phyloP scores from a whole-genome alignment of 805 yeast species.

The Candida pseudofarinosa region DNA sequence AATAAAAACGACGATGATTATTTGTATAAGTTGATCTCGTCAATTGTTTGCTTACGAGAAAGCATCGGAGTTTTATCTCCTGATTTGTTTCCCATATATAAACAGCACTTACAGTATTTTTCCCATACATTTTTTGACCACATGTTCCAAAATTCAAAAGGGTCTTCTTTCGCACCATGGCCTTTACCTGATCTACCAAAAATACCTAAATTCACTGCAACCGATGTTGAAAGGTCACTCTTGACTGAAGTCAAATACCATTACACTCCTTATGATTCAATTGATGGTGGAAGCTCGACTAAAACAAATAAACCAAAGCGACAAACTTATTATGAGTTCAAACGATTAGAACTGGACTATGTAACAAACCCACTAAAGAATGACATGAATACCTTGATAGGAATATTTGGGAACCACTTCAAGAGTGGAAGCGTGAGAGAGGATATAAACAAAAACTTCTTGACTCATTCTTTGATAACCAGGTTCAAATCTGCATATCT shows the following conservation, averaged over 20 bases:
- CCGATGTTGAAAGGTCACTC: conserved; percentile 76
- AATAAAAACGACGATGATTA: conserved; percentile 28
- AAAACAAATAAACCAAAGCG: conserved; percentile 13
- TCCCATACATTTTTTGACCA: conserved; percentile 54
- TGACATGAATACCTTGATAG: conserved; percentile 45
- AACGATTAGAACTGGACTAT: conserved; percentile 63
- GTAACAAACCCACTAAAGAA: conserved; percentile 62
- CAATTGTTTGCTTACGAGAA: conserved; percentile 77
- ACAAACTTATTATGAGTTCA: conserved; percentile 50
- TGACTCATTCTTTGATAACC: conserved; percentile 63
- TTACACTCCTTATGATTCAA: conserved; percentile 47
- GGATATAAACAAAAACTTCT: conserved; percentile 24
- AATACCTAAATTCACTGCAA: conserved; percentile 58
- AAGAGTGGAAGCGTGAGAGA: conserved; percentile 25
- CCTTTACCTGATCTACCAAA: conserved; percentile 71
- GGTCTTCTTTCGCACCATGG: conserved; percentile 48
- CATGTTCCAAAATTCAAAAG: conserved; percentile 14
- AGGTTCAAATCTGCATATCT: conserved; percentile 47
- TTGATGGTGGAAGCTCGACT: conserved; percentile 17
- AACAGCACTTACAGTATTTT: conserved; percentile 60
- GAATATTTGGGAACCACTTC: conserved; percentile 38
- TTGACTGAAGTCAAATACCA: conserved; percentile 70
- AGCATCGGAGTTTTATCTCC: conserved; percentile 80
- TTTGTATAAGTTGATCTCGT: conserved; percentile 69
- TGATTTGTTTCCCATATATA: conserved; percentile 70